These are phyloP conservation scores for Salvia rosmarinus DNA, from an alignment of 257 asterid species.

Conservation along the genomic window DNA sequence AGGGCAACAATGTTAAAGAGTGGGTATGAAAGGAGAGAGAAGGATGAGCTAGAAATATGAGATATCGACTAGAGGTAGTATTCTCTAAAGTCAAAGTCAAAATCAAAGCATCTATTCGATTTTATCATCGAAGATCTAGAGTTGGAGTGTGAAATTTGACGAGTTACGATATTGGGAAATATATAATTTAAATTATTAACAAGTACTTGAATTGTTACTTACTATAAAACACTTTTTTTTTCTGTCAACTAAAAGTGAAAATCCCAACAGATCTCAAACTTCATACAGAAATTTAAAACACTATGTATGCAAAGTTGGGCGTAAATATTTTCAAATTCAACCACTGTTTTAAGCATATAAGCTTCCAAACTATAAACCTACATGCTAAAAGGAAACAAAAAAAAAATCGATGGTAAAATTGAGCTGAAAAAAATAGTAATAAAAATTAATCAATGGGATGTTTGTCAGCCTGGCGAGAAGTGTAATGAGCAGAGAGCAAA, in stretches of 20 bases:
- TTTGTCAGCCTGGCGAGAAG: slow-evolving; percentile 90
- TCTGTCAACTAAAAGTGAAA: neutral
- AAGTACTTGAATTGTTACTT: no score
- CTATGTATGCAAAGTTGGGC: neutral
- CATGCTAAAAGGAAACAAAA: no score
- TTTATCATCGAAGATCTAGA: no score
- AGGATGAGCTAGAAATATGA: no score
- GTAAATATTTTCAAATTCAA: slow-evolving; percentile 6
- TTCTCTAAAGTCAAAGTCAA: no score
- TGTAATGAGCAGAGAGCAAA: slow-evolving; percentile 91
- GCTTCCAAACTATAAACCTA: neutral
- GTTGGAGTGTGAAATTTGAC: no score
- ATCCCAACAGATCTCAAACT: neutral
- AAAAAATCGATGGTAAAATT: neutral
- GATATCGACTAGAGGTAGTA: no score
- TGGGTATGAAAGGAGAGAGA: no score
- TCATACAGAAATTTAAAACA: neutral
- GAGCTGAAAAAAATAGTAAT: neutral
- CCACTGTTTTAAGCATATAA: neutral
- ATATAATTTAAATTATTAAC: no score
- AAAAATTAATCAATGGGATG: slow-evolving; percentile 78
- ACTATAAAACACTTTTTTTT: neutral
- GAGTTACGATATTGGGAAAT: neutral
- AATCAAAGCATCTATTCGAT: no score
- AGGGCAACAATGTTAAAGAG: no score